These are phyloP conservation scores for Candida ficus DNA, from an alignment of 805 yeast species.

Conservation along the genomic window DNA sequence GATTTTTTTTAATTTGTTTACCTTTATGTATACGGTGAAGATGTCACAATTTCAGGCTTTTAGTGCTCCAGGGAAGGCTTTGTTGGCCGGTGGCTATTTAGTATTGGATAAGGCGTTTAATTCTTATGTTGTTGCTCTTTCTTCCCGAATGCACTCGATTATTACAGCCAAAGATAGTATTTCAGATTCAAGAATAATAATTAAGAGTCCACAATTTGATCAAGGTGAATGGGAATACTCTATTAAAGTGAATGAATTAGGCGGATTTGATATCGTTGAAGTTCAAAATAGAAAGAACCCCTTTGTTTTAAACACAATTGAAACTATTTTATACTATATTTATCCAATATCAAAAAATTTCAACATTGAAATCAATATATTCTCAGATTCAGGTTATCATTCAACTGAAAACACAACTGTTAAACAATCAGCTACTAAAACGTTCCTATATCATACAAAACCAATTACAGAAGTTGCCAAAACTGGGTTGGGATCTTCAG, in stretches of 20 bases:
- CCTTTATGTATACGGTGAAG: no score
- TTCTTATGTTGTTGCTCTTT: conserved; percentile 81
- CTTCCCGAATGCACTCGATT: conserved; percentile 84
- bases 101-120: conserved; percentile 74
- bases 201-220: conserved; percentile 72
- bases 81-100: conserved; percentile 90
- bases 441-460: conserved; percentile 54
- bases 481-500: conserved; percentile 95
- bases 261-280: conserved; percentile 22
- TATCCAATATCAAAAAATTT: conserved; percentile 22
- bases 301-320: conserved; percentile 62
- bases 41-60: conserved; percentile 36
- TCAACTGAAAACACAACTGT: conserved; percentile 51
- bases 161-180: conserved; percentile 22
- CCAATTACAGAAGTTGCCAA: conserved; percentile 74
- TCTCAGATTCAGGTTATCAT: conserved; percentile 86
- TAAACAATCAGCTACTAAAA: conserved; percentile 30
- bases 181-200: conserved; percentile 28
- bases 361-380: conserved; percentile 48
- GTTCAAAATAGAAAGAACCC: conserved; percentile 49
- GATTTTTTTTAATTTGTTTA: no score
- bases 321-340: conserved; percentile 50
- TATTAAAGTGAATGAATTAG: conserved; percentile 10
- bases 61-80: conserved; percentile 95
- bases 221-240: conserved; percentile 65